A percentile compares a stretch with the other conserved stretches of the same genome.
Evolutionary conservation across 768 basidiomycete species (phyloP).

Genomic region (Suillus occidentalis): DNA sequence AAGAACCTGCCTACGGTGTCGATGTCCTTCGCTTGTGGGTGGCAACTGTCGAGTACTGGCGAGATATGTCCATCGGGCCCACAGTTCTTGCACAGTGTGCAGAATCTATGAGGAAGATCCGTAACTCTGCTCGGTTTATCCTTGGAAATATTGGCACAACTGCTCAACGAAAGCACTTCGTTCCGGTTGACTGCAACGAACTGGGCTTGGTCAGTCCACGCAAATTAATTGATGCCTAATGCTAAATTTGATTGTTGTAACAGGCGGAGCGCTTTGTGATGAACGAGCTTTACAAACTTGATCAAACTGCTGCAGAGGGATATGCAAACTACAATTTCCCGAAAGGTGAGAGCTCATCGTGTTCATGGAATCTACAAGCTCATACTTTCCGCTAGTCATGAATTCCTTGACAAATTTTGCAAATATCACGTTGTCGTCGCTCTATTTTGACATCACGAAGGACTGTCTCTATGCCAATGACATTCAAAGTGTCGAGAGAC

Average conservation of each 20-base stretch:
- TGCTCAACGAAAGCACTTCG: conserved; percentile 7
- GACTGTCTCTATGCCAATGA: conserved; percentile 83
- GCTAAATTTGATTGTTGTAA: background rate
- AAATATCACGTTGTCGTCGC: conserved; percentile 80
- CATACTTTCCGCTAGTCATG: conserved; percentile 51
- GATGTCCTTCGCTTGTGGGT: conserved; percentile 91
- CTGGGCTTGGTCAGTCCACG: conserved; percentile 61
- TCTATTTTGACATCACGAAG: conserved; percentile 92
- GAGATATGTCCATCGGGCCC: conserved; percentile 84
- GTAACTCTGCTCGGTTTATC: conserved; percentile 85
- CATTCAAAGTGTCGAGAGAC: conserved; percentile 50
- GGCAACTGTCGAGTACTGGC: conserved; percentile 86
- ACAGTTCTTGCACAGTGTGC: conserved; percentile 72
- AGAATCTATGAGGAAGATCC: conserved; percentile 78
- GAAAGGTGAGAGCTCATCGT: conserved; percentile 51
- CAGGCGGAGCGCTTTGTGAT: conserved; percentile 87
- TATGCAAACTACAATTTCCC: conserved; percentile 81
- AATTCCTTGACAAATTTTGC: conserved; percentile 73
- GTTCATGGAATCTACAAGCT: conserved; percentile 1
- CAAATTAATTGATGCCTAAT: background rate
- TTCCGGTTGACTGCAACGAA: conserved; percentile 34
- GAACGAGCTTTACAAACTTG: conserved; percentile 76
- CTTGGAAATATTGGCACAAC: conserved; percentile 67
- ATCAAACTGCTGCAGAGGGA: conserved; percentile 61
- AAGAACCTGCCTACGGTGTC: conserved; percentile 78